These are phyloP conservation scores for Sclerotinia minor DNA, from an alignment of 2,329 filamentous ascomycete genomes.

Conservation along the genomic window DNA sequence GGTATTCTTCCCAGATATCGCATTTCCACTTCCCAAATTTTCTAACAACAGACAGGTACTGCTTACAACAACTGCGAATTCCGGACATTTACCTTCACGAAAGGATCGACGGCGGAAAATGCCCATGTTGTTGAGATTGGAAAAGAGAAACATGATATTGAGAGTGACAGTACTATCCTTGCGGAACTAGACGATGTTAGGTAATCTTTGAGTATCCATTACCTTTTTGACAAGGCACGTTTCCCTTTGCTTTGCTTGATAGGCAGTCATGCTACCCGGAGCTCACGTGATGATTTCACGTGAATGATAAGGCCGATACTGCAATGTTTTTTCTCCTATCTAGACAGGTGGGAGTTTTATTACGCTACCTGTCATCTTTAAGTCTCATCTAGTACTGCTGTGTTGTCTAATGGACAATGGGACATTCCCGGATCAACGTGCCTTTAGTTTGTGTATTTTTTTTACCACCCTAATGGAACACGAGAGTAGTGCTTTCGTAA, in stretches of 20 bases:
- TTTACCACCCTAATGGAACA: too few relatives aligned
- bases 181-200: neutral
- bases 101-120: neutral
- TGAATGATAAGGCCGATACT: neutral
- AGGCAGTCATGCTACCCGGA: neutral
- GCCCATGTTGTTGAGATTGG: neutral
- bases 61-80: neutral
- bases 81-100: neutral
- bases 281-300: fast-evolving
- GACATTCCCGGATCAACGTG: too few relatives aligned
- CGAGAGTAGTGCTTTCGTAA: too few relatives aligned
- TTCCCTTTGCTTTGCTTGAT: neutral
- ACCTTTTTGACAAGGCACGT: neutral
- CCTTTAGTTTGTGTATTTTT: too few relatives aligned
- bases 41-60: neutral
- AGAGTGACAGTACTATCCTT: neutral
- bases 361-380: too few relatives aligned
- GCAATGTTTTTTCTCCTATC: neutral
- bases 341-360: too few relatives aligned
- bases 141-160: neutral
- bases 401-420: too few relatives aligned
- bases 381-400: too few relatives aligned
- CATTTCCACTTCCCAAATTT: neutral
- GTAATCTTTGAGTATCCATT: neutral
- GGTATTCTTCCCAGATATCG: neutral